phyloP scores from a whole-genome alignment of 345 rosid species.

The Camelina hispida region DNA sequence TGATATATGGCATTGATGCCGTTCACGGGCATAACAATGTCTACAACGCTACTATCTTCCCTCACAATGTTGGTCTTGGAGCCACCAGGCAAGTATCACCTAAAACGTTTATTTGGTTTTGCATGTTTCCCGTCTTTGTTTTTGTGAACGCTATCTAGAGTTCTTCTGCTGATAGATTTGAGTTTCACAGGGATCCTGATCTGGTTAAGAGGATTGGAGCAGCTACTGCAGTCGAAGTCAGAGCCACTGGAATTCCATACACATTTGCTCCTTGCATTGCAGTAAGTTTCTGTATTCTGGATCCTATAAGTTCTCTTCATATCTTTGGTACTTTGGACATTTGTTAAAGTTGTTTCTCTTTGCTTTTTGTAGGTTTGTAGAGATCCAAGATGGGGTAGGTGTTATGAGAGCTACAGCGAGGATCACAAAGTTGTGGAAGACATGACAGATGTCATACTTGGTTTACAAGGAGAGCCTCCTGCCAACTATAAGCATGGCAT shows the following conservation, averaged over 20 bases:
- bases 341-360: conserved; percentile 25
- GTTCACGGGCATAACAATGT: conserved; percentile 96
- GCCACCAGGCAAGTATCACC: conserved; percentile 72
- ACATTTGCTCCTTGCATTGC: conserved; percentile 97
- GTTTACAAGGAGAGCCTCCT: conserved; percentile 92
- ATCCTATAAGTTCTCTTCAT: neutral
- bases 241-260: conserved; percentile 96
- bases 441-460: conserved; percentile 85
- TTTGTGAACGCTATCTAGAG: neutral
- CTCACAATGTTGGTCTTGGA: conserved; percentile 91
- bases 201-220: conserved; percentile 90
- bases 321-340: neutral
- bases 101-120: neutral
- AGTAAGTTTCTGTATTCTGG: conserved; percentile 48
- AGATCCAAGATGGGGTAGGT: conserved; percentile 98
- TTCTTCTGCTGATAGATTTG: conserved; percentile 13
- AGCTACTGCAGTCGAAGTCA: conserved; percentile 96
- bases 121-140: conserved; percentile 2
- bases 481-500: conserved; percentile 59
- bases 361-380: conserved; percentile 76
- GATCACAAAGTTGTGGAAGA: conserved; percentile 76
- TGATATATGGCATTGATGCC: conserved; percentile 95
- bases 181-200: conserved; percentile 69
- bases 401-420: conserved; percentile 96
- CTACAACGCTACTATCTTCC: conserved; percentile 85